Evolutionary conservation across 352 stramenopile species (phyloP).

Genomic region (Pythium rhizo-oryzae): DNA sequence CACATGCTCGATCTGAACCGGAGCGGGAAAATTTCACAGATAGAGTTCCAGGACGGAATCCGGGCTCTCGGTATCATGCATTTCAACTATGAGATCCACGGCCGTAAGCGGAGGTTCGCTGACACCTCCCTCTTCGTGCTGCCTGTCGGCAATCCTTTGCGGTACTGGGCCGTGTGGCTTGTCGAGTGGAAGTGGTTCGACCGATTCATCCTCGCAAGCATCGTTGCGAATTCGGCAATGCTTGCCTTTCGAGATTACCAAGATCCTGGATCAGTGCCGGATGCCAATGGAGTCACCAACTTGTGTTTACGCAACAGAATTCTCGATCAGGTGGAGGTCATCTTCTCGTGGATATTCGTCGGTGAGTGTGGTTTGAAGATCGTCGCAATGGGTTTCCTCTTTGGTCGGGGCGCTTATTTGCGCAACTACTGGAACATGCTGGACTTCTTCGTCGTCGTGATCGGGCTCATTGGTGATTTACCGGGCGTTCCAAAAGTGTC

Average conservation of each 20-base stretch:
- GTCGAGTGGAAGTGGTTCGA: constrained; percentile 77
- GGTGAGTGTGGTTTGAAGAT: constrained; percentile 83
- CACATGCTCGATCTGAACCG: constrained; percentile 43
- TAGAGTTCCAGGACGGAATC: constrained; percentile 49
- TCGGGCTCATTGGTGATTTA: constrained; percentile 42
- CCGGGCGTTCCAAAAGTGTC: constrained; percentile 45
- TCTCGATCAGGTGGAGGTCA: constrained; percentile 38
- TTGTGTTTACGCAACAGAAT: constrained; percentile 39
- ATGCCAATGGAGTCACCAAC: constrained; percentile 29
- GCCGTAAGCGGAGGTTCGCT: constrained; percentile 42
- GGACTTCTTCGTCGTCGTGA: constrained; percentile 85
- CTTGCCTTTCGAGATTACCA: constrained; percentile 64
- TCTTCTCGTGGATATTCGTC: constrained; percentile 70
- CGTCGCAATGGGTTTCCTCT: constrained; percentile 66
- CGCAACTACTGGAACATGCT: constrained; percentile 83
- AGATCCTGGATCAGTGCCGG: constrained; percentile 38
- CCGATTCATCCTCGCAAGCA: constrained; percentile 69
- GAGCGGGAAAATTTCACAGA: constrained; percentile 41
- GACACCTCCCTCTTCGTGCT: constrained; percentile 46
- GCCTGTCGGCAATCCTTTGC: constrained; percentile 36
- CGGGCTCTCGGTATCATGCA: constrained; percentile 44
- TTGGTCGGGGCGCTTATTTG: constrained; percentile 63
- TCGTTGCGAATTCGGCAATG: constrained; percentile 68
- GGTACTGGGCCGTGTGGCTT: constrained; percentile 44
- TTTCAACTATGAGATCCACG: constrained; percentile 54